Evolutionary conservation across 257 asterid genomes (phyloP).

Genomic region (Cinchona pubescens): DNA sequence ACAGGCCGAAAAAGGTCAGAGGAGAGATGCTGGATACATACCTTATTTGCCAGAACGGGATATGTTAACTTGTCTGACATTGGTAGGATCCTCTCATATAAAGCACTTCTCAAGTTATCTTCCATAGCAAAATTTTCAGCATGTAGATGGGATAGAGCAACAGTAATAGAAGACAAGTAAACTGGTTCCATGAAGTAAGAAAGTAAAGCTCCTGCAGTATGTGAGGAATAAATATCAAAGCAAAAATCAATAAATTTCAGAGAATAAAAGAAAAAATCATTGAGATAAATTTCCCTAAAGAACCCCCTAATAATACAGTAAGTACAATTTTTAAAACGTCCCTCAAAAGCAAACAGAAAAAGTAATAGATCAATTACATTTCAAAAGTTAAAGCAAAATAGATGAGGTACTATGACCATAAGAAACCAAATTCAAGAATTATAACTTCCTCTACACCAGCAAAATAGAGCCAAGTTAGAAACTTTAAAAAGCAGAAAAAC

Average conservation of each 20-base stretch:
- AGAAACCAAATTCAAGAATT: background rate
- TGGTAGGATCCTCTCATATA: slow-evolving; percentile 53
- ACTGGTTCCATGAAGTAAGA: slow-evolving; percentile 75
- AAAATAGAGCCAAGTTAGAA: background rate
- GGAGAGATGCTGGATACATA: slow-evolving; percentile 11
- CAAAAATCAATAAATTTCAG: background rate
- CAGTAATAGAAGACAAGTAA: slow-evolving; percentile 64
- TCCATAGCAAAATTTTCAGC: slow-evolving; percentile 27
- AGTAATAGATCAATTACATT: background rate
- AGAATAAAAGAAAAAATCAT: background rate
- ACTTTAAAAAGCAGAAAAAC: background rate
- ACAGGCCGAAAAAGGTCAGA: slow-evolving; percentile 11
- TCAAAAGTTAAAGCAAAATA: background rate
- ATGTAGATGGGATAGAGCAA: slow-evolving; percentile 51
- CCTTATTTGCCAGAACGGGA: slow-evolving; percentile 78
- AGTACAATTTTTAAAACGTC: too few species aligned
- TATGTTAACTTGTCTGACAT: slow-evolving; percentile 51
- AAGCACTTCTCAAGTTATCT: slow-evolving; percentile 46
- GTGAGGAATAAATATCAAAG: too few species aligned
- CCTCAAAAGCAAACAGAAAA: background rate
- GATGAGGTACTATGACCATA: background rate
- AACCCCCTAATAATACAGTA: background rate
- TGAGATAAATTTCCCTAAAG: background rate
- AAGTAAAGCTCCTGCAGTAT: slow-evolving; percentile 72
- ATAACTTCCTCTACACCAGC: background rate